phyloP scores from a whole-genome alignment of 805 yeast species.

The Lipomyces orientalis region DNA sequence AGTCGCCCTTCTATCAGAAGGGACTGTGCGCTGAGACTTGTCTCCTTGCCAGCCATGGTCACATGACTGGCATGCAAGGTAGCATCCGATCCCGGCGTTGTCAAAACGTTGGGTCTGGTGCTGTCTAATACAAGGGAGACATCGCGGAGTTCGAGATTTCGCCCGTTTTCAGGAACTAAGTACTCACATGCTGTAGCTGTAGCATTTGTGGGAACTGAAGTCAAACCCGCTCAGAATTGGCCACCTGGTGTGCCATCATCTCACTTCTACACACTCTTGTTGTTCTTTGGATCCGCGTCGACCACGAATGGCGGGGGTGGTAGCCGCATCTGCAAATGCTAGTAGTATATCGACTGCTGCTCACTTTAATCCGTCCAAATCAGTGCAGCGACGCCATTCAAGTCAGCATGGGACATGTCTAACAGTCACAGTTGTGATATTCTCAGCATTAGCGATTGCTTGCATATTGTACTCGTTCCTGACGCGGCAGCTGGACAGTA shows the following conservation, averaged over 20 bases:
- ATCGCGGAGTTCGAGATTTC: background rate
- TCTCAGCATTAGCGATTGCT: slow-evolving; percentile 16
- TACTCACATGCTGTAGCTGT: background rate
- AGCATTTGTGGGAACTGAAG: background rate
- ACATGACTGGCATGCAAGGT: too few relatives aligned
- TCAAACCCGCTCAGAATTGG: background rate
- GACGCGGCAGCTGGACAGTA: slow-evolving; percentile 27
- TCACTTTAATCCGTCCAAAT: slow-evolving; percentile 2
- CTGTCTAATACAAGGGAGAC: too few relatives aligned
- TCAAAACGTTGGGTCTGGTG: too few relatives aligned
- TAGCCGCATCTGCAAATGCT: slow-evolving; percentile 2
- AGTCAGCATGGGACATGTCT: slow-evolving; percentile 19
- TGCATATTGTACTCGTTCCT: slow-evolving; percentile 24
- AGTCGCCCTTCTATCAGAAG: too few relatives aligned
- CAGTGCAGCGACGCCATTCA: background rate
- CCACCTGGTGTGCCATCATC: background rate
- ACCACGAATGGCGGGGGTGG: slow-evolving; percentile 23
- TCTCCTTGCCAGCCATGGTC: too few relatives aligned
- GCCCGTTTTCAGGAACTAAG: slow-evolving; percentile 1
- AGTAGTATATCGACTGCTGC: background rate
- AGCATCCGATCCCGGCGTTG: too few relatives aligned
- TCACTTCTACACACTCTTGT: background rate
- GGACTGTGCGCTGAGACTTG: too few relatives aligned
- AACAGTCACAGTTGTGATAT: slow-evolving; percentile 21
- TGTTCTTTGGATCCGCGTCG: background rate